Base-by-base conservation (phyloP, 2,329 filamentous ascomycete species). In the Trichoderma lentiforme region DNA sequence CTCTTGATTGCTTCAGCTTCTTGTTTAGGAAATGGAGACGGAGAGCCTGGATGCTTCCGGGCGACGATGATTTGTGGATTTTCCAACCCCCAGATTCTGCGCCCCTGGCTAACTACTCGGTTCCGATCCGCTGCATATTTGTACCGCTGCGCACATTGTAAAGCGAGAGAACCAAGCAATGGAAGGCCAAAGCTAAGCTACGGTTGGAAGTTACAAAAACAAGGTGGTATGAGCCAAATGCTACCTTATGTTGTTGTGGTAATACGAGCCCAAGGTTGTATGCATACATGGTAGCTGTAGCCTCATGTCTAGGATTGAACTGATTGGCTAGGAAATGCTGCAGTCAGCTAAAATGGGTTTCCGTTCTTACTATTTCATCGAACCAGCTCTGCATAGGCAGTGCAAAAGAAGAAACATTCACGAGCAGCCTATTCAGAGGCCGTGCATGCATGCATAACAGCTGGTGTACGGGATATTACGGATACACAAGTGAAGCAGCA, bases 51-150 rank as follows among this genome's bases (percentile, higher is more conserved):
- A 24, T 36, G 30, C 47, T 57, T 57, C 43, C 30, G 47, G 47
- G 12, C 34, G 26, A 18, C 21, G 1, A 14, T 69, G 66, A 69
- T 69, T 69, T 60, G 66, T 69, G 66, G 56, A 69, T 34, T 61
- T 61, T 61, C 36, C 14, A 4, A 32, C 26, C 66, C 66, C 65
- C 65, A 68, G 65, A 68, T 68, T 68, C 34, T 43, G 65, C 65
- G 65, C 53, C 66, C 36, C 56, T 69, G 39, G 39, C 47, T 65
- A 60, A 11, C 47, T 53, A 53, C n/a, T 14, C 2, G 11, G 12
- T 21, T 24, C 21, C 47, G 21, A 24, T 21, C 47, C 11, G 26
- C 6, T 28, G 21, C 56, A 18, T 69, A 2, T 18, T 34, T 11
- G 15, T 14, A 15, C 30, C 30, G 15, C 30, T 21, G n/a, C 30